These are phyloP conservation scores for Piper longum DNA, from an alignment of 164 flowering plant species.

Conservation along the genomic window DNA sequence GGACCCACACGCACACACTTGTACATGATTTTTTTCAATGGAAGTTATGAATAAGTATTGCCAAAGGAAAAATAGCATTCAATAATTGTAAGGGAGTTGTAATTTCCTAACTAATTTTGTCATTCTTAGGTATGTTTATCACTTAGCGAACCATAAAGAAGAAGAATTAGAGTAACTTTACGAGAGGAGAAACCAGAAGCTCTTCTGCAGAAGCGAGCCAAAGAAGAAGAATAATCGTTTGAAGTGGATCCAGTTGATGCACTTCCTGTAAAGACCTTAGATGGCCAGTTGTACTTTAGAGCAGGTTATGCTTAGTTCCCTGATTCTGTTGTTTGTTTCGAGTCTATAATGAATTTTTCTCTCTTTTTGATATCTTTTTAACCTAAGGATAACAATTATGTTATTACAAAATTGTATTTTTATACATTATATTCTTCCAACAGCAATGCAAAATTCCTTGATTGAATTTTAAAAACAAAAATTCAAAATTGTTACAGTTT, in stretches of 20 bases:
- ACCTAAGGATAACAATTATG: not conserved
- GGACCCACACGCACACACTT: too few species aligned
- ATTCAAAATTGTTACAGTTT: conserved; percentile 17
- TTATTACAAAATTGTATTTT: too few species aligned
- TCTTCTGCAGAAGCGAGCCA: conserved; percentile 22
- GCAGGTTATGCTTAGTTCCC: conserved; percentile 22
- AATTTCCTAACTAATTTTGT: not conserved
- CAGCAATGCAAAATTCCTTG: too few species aligned
- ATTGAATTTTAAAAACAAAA: not conserved
- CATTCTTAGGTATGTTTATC: conserved; percentile 52
- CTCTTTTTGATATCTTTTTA: not conserved
- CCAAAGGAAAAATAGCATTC: not conserved
- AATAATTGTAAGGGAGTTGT: not conserved
- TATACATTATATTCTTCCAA: not conserved
- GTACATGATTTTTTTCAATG: too few species aligned
- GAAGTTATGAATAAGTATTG: not conserved
- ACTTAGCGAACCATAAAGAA: conserved; percentile 61
- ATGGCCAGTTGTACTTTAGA: conserved; percentile 55
- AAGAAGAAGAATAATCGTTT: conserved; percentile 22
- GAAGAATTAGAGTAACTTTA: conserved; percentile 56
- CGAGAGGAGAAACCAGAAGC: conserved; percentile 43
- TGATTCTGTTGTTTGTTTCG: not conserved
- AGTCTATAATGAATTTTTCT: not conserved
- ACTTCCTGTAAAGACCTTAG: conserved; percentile 79
- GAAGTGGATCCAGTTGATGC: conserved; percentile 72